phyloP scores from a whole-genome alignment of 2,329 filamentous ascomycete species.

The Paramyrothecium roridum region DNA sequence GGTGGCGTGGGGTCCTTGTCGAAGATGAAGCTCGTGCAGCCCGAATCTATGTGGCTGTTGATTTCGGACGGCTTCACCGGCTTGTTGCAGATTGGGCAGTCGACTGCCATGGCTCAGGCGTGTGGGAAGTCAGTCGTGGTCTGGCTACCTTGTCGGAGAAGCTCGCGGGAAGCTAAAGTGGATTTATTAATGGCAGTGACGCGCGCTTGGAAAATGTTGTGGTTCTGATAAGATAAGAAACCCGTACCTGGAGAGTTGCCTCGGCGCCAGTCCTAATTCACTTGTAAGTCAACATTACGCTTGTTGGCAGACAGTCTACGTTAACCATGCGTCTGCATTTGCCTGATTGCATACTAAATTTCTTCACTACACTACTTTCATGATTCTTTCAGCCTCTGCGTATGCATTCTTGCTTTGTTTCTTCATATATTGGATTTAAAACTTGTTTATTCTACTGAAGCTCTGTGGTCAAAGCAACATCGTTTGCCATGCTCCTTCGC shows the following conservation, averaged over 20 bases:
- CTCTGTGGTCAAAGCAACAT: too few species aligned
- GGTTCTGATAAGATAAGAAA: background rate
- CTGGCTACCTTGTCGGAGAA: background rate
- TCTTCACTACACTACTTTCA: too few species aligned
- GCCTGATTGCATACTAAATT: too few species aligned
- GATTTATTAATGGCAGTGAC: background rate
- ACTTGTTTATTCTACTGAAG: too few species aligned
- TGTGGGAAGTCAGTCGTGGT: background rate
- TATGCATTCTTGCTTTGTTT: too few species aligned
- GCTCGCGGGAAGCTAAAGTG: background rate
- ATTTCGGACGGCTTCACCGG: conserved; percentile 71
- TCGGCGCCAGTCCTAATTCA: background rate
- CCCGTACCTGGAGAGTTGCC: too few species aligned
- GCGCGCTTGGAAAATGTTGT: background rate
- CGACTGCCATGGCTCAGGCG: conserved; percentile 45
- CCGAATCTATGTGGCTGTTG: conserved; percentile 87
- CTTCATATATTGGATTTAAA: too few species aligned
- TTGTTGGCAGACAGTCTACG: too few species aligned
- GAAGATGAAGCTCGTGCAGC: conserved; percentile 66
- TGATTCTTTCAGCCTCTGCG: too few species aligned
- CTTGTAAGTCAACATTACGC: background rate
- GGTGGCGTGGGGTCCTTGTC: conserved; percentile 38
- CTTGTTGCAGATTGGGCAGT: conserved; percentile 79
- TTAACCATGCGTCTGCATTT: too few species aligned
- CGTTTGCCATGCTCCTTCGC: too few species aligned